Conservation (phyloP, 345 rosid species). For the Lenwebbia sp. region DNA sequence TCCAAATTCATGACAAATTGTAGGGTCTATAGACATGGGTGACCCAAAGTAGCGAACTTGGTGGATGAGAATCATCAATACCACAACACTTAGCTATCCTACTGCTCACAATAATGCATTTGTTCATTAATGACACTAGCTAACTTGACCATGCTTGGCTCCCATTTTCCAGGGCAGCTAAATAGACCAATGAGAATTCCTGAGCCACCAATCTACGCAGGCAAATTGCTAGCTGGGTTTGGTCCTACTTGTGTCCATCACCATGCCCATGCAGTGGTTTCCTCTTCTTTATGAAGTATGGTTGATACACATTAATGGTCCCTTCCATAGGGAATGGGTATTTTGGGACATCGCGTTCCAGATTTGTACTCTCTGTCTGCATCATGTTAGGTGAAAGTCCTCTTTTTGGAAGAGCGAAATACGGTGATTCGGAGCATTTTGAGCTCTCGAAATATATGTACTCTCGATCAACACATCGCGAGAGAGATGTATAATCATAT, state of each 20-base stretch:
- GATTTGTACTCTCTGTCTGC: not conserved
- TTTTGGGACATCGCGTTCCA: not conserved
- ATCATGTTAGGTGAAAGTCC: not conserved
- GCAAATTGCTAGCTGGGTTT: not conserved
- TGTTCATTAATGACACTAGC: not conserved
- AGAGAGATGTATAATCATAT: not conserved
- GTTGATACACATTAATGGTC: not conserved
- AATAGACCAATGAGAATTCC: not conserved
- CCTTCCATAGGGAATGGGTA: not conserved
- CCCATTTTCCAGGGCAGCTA: not conserved
- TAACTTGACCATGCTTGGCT: not conserved
- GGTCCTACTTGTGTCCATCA: not conserved
- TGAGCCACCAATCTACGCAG: not conserved
- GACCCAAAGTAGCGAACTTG: not conserved
- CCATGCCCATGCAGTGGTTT: not conserved
- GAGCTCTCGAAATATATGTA: rapidly evolving
- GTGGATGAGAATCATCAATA: not conserved
- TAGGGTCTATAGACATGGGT: not conserved
- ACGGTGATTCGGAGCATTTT: too few relatives aligned
- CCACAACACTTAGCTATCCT: not conserved
- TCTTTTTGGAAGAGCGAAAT: not conserved
- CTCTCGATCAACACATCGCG: rapidly evolving
- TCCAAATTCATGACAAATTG: not conserved
- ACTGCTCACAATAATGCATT: not conserved
- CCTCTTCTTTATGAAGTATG: not conserved